Evolutionary conservation across 2,329 filamentous ascomycete genomes (phyloP).

Genomic region (Verticillium nonalfalfae): DNA sequence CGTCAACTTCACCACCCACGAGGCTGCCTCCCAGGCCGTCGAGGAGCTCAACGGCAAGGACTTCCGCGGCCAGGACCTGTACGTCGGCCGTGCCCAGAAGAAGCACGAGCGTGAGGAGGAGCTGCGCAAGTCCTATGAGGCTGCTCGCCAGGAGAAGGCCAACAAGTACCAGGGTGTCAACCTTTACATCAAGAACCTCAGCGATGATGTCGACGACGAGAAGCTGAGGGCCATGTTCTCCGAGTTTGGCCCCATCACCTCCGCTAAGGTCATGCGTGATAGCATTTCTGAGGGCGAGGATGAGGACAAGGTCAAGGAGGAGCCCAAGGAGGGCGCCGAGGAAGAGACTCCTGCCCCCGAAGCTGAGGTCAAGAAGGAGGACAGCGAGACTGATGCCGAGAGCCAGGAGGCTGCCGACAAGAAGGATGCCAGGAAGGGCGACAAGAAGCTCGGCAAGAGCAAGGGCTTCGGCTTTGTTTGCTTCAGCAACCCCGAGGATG

Average conservation of each 20-base stretch:
- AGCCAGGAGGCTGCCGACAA: slow-evolving; percentile 42
- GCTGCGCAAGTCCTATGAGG: slow-evolving; percentile 97
- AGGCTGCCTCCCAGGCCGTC: slow-evolving; percentile 77
- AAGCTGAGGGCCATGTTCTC: slow-evolving; percentile 93
- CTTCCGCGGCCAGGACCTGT: slow-evolving; percentile 90
- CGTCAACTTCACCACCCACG: slow-evolving; percentile 91
- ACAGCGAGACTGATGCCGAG: slow-evolving; percentile 36
- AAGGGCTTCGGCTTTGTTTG: slow-evolving; percentile 99
- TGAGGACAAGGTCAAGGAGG: slow-evolving; percentile 39
- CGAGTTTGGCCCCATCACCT: slow-evolving; percentile 91
- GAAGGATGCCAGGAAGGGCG: slow-evolving; percentile 53
- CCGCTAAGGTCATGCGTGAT: slow-evolving; percentile 99
- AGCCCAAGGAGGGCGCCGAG: slow-evolving; percentile 42
- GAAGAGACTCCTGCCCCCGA: slow-evolving; percentile 30
- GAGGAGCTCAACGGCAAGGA: slow-evolving; percentile 89
- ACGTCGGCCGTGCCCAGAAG: slow-evolving; percentile 98
- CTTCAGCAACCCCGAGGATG: slow-evolving; percentile 99
- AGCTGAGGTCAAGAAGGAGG: slow-evolving; percentile 45
- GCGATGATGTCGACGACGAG: slow-evolving; percentile 95
- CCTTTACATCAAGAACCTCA: slow-evolving; percentile 98
- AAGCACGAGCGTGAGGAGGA: slow-evolving; percentile 99
- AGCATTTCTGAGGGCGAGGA: slow-evolving; percentile 49
- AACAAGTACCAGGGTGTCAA: slow-evolving; percentile 99
- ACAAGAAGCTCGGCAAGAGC: slow-evolving; percentile 80
- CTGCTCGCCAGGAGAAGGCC: slow-evolving; percentile 94